Evolutionary conservation across 1,284 basidiomycete genomes (phyloP), one percentile per base, ranked within the genome.

Genomic region (Chondrostereum purpureum): DNA sequence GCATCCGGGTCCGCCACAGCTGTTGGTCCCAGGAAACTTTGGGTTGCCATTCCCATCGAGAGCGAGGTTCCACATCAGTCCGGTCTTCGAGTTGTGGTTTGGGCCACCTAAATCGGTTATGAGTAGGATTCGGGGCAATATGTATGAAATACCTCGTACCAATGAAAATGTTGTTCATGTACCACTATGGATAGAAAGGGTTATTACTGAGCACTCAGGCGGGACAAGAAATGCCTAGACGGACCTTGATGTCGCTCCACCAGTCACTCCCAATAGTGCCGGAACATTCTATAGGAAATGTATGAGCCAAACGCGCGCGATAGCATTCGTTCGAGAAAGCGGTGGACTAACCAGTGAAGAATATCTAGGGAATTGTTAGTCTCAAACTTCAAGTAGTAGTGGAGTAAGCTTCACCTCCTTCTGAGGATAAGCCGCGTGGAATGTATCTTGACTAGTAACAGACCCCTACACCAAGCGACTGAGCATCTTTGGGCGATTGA

Each of bases 221-320:
- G 37, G 19, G 13, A 41, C 4, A 13, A 41, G 20, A 41, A 13
- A 21, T 21, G 12, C 18, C n/a, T n/a, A n/a, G n/a, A n/a, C n/a
- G n/a, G n/a, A 77, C 82, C 71, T 86, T 86, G 60, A 86, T 80
- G 52, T 87, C 82, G 46, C 63, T 68, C 83, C 84, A 88, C 83
- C 83, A 88, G 58, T 88, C 83, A n/a, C 73, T 75, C 5, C 74
- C 74, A 44, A 69, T 59, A 1, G 68, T 71, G 4, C 75, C 75
- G 4, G 65, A 50, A 50, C 72, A 75, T 56, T 74, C 72, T 27
- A 43, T 11, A 31, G 36, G 16, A 41, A 16, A 24, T 13, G 13
- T 38, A n/a, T 31, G 2, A 18, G 24, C 27, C n/a, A n/a, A n/a
- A n/a, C n/a, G n/a, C n/a, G n/a, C n/a, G n/a, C n/a, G n/a, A n/a